Conservation (phyloP, 2,329 filamentous ascomycete genomes). For the Triangularia setosa region DNA sequence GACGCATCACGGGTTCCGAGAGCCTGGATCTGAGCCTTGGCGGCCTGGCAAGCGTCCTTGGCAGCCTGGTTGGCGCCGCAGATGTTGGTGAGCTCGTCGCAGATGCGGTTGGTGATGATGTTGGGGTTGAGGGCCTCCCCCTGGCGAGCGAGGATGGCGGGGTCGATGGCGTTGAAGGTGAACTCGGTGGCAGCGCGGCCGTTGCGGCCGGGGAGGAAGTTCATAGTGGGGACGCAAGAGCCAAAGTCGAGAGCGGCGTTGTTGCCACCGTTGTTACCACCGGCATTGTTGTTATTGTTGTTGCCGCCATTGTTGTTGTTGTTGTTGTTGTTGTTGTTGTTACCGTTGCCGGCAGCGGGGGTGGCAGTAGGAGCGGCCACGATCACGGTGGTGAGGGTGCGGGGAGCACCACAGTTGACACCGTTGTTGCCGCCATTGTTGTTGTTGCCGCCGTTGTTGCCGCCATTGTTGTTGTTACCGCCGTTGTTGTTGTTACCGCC, state of each 20-base stretch:
- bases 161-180: conserved; percentile 65
- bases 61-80: conserved; percentile 61
- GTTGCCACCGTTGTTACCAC: conserved; percentile 31
- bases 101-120: conserved; percentile 71
- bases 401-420: conserved; percentile 31
- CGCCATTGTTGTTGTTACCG: not conserved
- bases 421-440: not conserved
- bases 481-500: conserved; percentile 1
- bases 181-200: conserved; percentile 55
- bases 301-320: conserved; percentile 13
- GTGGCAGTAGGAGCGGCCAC: conserved; percentile 20
- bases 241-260: conserved; percentile 47
- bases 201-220: conserved; percentile 55
- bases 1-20: conserved; percentile 34
- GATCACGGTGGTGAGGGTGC: conserved; percentile 26
- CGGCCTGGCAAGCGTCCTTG: conserved; percentile 47
- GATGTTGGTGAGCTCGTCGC: conserved; percentile 64
- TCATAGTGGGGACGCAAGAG: conserved; percentile 52
- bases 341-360: conserved; percentile 18
- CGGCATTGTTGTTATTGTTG: conserved; percentile 19
- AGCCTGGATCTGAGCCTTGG: conserved; percentile 40
- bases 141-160: conserved; percentile 58
- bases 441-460: not conserved
- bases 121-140: conserved; percentile 66
- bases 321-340: conserved; percentile 16